phyloP scores from a whole-genome alignment of 345 rosid genomes.

The Limnanthes douglasii region DNA sequence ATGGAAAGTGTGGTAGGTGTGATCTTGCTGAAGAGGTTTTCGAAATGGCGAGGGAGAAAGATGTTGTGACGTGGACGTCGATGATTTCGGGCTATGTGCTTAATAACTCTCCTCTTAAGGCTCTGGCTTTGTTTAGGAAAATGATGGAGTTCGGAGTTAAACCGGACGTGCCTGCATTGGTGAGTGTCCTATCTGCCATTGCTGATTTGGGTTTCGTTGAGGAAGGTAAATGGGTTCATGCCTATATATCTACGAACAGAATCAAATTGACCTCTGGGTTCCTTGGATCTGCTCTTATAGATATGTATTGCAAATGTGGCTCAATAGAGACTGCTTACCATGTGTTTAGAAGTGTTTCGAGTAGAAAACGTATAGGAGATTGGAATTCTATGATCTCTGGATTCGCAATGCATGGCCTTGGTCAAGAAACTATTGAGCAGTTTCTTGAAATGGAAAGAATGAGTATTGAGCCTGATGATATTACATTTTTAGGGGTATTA shows the following conservation, averaged over 20 bases:
- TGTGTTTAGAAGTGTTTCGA: constrained; percentile 2
- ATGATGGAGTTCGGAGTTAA: constrained; percentile 2
- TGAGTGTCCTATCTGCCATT: constrained; percentile 5
- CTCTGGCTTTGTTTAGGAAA: constrained; percentile 4
- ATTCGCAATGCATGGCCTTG: constrained; percentile 15
- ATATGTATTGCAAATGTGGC: constrained; percentile 20
- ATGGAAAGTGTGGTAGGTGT: constrained; percentile 4
- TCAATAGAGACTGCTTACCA: constrained; percentile 5
- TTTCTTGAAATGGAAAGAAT: constrained; percentile 11
- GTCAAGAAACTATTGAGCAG: constrained; percentile 9
- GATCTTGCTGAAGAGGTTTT: constrained; percentile 5
- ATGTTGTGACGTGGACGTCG: constrained; percentile 5
- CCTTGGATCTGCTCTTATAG: constrained; percentile 17
- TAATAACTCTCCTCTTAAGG: neutral
- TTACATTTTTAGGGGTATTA: constrained; percentile 15
- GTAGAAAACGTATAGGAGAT: constrained; percentile 1
- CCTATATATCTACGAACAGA: constrained; percentile 7
- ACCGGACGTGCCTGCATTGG: constrained; percentile 1
- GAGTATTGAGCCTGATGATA: constrained; percentile 9
- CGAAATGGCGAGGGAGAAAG: neutral
- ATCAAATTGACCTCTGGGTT: constrained; percentile 3
- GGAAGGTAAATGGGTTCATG: constrained; percentile 4
- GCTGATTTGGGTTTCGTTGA: constrained; percentile 4
- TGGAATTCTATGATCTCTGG: constrained; percentile 19
- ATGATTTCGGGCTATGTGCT: constrained; percentile 4